Base-by-base conservation (phyloP, 371 early-diverging fungal genomes). In the Rhizomucor miehei region DNA sequence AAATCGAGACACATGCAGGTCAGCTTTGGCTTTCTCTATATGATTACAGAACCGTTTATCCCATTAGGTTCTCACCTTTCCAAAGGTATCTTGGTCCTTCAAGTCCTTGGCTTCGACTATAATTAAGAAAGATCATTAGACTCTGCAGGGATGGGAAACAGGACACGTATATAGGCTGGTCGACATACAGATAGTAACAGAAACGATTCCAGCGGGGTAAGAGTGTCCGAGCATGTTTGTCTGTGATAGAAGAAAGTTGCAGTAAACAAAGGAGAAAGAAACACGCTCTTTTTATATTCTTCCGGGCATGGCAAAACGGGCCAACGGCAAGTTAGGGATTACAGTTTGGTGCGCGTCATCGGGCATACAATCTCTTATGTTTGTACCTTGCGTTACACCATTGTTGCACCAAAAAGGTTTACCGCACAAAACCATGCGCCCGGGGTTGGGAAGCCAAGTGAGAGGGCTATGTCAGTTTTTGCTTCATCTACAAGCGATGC, bases 101-200 rank as follows among this genome's bases (percentile, higher is more conserved):
- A 72, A 59, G 24, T 67, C 57, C 37, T 59, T 59, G 34, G 57
- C 72, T 65, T 72, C 72, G 38, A 72, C 60, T 60, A 35, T 10
- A 37, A 25, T 3, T 4, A 25, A 39, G 1, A 38, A 10, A 25
- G 12, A 44, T 17, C 29, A 29, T 29, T 29, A 29, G 29, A 29
- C 29, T 29, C 29, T 29, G 29, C 29, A 29, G n/a, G n/a, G 24
- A 17, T 10, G 25, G 25, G 0, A 29, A 43, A 35, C 3, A 48
- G 41, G 14, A 29, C 19, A 37, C n/a, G n/a, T n/a, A n/a, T n/a
- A 35, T 20, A 34, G 10, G 44, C 10, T 29, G 29, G n/a, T 44
- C 16, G 2, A 54, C 60, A 44, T 60, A 60, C 60, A 44, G 23
- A 72, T 34, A n/a, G 56, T 60, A 24, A 72, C 72, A 45, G 67